Conservation (phyloP, 768 basidiomycete genomes). For the Boletus sp. region DNA sequence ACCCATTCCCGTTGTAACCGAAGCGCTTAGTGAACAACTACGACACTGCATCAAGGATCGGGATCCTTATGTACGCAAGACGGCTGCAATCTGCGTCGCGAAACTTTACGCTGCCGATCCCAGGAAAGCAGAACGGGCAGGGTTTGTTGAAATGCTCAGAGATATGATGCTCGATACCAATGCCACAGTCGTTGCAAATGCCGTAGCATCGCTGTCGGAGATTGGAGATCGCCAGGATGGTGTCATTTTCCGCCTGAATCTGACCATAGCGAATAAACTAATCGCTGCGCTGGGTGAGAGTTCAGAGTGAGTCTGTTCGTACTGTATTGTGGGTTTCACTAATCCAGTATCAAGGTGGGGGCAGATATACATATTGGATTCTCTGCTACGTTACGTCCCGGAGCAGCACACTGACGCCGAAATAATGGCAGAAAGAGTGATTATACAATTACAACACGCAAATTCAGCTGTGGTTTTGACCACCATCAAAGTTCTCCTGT, state of each 20-base stretch:
- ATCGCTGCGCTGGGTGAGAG: constrained; percentile 91
- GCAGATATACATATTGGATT: constrained; percentile 96
- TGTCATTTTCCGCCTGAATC: constrained; percentile 87
- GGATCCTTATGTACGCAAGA: constrained; percentile 98
- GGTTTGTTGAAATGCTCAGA: constrained; percentile 87
- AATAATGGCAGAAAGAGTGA: constrained; percentile 91
- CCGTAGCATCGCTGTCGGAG: constrained; percentile 95
- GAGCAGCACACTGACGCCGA: constrained; percentile 86
- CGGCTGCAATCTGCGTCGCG: constrained; percentile 95
- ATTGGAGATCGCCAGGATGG: constrained; percentile 94
- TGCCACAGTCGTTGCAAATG: constrained; percentile 96
- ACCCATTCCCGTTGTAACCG: constrained; percentile 84
- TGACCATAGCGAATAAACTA: constrained; percentile 84
- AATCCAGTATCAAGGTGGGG: constrained; percentile 73
- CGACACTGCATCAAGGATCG: constrained; percentile 90
- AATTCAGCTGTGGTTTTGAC: constrained; percentile 99
- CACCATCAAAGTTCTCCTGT: constrained; percentile 93
- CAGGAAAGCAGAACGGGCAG: constrained; percentile 80
- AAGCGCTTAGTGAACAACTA: constrained; percentile 84
- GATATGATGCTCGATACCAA: constrained; percentile 93
- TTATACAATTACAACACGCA: constrained; percentile 93
- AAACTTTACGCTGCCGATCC: constrained; percentile 92
- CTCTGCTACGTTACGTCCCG: constrained; percentile 91
- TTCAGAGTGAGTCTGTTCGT: constrained; percentile 75
- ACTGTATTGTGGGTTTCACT: constrained; percentile 4